Evolutionary conservation across 1,284 basidiomycete genomes (phyloP), one percentile per base, ranked within the genome.

Genomic region (Stygiomarasmius scandens): DNA sequence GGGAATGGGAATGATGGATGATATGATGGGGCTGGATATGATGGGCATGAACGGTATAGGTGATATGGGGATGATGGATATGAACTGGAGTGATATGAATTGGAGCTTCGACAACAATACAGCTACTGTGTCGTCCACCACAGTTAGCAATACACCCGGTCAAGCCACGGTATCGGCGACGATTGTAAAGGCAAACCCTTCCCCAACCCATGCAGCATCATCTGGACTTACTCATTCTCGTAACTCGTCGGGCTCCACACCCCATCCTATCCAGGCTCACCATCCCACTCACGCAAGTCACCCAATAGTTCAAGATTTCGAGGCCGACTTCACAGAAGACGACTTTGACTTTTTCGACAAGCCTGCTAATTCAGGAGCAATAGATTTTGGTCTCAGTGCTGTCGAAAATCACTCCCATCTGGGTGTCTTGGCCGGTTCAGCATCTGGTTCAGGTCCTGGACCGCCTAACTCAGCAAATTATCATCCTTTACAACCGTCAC

Each of bases 301-400:
- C 10, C 23, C 48, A 16, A 22, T 47, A 4, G 45, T 25, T n/a
- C 41, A 5, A 44, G 83, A 83, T 52, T 81, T 85, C 55, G 86
- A 87, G 45, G 84, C 85, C 38, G 80, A 78, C 11, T 87, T 92
- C 64, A 91, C 90, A 0, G 89, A 92, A 53, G 89, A 90, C 55
- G 90, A 92, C 68, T 91, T 91, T 67, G 86, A 80, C 66, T 91
- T 89, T 68, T 92, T 90, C 63, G 87, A 90, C 65, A 75, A 75
- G 45, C 82, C 82, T 49, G 58, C 63, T 44, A 54, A 3, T 32
- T 6, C 49, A 19, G 5, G 34, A 14, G 6, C 2, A n/a, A 8
- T 19, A 11, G 14, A 34, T 20, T 19, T 23, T 25, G 11, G 23
- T 32, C 23, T 12, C 25, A 19, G 16, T 41, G 16, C 32, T 23